Evolutionary conservation across 129 eudicot genomes (phyloP), one percentile per base, ranked within the genome.

Genomic region (Glebionis coronaria): DNA sequence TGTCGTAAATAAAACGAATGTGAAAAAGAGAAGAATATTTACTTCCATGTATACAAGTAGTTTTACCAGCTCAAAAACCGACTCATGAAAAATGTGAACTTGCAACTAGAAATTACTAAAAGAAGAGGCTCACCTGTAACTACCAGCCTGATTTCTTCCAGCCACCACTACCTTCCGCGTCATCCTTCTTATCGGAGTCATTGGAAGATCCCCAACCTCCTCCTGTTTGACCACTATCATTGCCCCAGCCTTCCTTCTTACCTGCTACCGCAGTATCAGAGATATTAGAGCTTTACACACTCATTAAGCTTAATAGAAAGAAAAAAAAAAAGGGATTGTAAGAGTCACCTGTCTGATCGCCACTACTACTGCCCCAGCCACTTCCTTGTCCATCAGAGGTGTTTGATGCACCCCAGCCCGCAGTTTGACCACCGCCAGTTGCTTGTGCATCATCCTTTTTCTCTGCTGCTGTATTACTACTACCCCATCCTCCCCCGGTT

Each of bases 71-170:
- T 35, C 42, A 35, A 35, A 35, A 35, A 35, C 42, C 7, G 42
- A 9, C 42, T 35, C 42, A 35, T 35, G 42, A 9, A 35, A 35
- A 35, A 35, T 35, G 42, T 35, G 9, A 35, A 35, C 42, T 35
- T 35, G 1, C 7, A 35, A 35, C 42, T 35, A 6, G 42, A 35
- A 35, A 35, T 35, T 7, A 35, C 42, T 35, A 35, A 35, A 7
- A 7, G 42, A 35, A 35, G 42, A 35, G 42, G 10, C 42, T 53
- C 49, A 64, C 71, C 77, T 64, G 25, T 29, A 6, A 54, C 56
- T 55, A 73, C 75, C 80, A 76, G n/a, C 75, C 80, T 23, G 70
- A 64, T 55, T 69, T 61, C 67, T 75, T 75, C 80, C 80, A 68
- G 50, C 69, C 80, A 75, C 80, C 80, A 75, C 80, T 68, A 60